phyloP scores from a whole-genome alignment of 352 stramenopile species.

The Phytophthora capsici region DNA sequence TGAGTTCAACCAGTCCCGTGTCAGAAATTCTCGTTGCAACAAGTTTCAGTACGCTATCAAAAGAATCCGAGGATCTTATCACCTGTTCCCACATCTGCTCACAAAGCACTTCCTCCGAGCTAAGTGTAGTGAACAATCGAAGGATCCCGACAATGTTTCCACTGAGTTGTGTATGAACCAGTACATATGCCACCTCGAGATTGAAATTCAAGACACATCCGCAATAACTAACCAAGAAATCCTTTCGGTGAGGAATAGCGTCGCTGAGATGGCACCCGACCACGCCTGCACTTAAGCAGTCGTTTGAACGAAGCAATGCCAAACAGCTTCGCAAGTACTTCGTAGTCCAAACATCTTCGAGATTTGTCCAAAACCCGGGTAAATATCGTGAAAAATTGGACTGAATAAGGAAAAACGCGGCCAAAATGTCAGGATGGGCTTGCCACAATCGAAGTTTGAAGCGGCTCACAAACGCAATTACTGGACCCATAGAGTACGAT shows the following conservation, averaged over 20 bases:
- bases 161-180: background rate
- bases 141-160: constrained; percentile 15
- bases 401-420: constrained; percentile 25
- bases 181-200: constrained; percentile 2
- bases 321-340: constrained; percentile 21
- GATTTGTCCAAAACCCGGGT: constrained; percentile 12
- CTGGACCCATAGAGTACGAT: background rate
- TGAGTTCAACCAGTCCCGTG: background rate
- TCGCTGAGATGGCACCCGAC: constrained; percentile 10
- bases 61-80: background rate
- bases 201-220: constrained; percentile 13
- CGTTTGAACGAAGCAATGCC: constrained; percentile 4
- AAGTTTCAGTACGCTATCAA: constrained; percentile 9
- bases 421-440: constrained; percentile 15
- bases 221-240: constrained; percentile 20
- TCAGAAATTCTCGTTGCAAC: constrained; percentile 7
- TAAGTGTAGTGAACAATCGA: constrained; percentile 10
- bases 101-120: constrained; percentile 15
- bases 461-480: constrained; percentile 18
- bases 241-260: constrained; percentile 13
- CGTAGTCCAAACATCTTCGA: constrained; percentile 18
- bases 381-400: constrained; percentile 7
- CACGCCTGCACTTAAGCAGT: background rate
- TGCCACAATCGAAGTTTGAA: constrained; percentile 30
- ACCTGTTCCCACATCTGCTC: constrained; percentile 23